Evolutionary conservation across 345 rosid species (phyloP), one percentile per base, ranked within the genome.

Genomic region (Durio zibethinus): DNA sequence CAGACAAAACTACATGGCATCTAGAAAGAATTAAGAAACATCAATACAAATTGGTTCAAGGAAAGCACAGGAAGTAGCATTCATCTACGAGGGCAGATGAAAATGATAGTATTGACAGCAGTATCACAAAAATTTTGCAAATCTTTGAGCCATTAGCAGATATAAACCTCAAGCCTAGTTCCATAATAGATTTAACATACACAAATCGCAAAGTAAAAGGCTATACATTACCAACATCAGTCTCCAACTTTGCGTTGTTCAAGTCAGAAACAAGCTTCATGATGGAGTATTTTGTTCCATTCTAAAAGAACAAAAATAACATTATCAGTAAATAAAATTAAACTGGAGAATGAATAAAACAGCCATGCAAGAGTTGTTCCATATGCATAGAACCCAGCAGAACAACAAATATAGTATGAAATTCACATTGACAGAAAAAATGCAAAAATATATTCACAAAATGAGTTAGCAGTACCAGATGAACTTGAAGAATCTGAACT

Each of bases 271-370:
- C 88, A 81, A 96, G 97, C 92, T 93, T 96, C 47, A 80, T 81
- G 66, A 96, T 93, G 84, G 97, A 89, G 66, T 96, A 93, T 75
- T 91, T 96, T 50, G 97, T 91, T 79, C 99, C 98, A 82, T 96
- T 96, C 98, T 93, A 78, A 11, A 77, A 7, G 35, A 53, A 65
- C 12, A 57, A 31, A 74, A 59, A 36, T 38, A 65, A 40, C 33
- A 36, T 3, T 25, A 63, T 53, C 56, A 80, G 62, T 62, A 65
- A 52, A 29, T 65, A 48, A 73, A 60, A 73, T 65, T 18, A 77
- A 72, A 80, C 11, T 40, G 38, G 47, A 77, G 47, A 60, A 76
- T 50, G 12, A 61, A 79, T 45, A 68, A 31, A 16, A 66, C 60
- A 82, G 42, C 7, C 62, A 50, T 35, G 53, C 43, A 74, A 35